Evolutionary conservation across 305 asterid species (phyloP).

Genomic region (Plantago lanceolata): DNA sequence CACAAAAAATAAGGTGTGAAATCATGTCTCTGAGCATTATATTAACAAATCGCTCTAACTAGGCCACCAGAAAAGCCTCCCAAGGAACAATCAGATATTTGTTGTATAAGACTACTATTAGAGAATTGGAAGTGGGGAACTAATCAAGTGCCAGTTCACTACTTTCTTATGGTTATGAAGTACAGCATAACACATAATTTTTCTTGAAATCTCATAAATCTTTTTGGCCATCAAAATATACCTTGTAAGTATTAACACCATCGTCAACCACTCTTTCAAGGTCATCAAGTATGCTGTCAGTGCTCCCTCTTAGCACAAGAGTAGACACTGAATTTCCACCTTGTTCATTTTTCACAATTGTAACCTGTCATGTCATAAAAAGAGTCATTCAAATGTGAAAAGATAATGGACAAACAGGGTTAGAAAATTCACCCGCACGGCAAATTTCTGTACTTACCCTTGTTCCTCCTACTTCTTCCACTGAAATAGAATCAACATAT

Average conservation of each 20-base stretch:
- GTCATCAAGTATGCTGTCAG: constrained; percentile 95
- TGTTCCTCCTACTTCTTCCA: constrained; percentile 95
- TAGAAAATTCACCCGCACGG: constrained; percentile 8
- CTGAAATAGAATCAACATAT: constrained; percentile 80
- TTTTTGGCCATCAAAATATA: constrained; percentile 19
- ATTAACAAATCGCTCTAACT: too few species aligned
- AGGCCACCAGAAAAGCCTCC: too few species aligned
- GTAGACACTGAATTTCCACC: constrained; percentile 95
- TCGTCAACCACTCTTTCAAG: constrained; percentile 97
- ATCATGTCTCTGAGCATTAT: too few species aligned
- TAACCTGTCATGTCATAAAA: constrained; percentile 47
- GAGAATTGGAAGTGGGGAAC: too few species aligned
- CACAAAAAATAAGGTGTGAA: too few species aligned
- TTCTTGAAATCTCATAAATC: constrained; percentile 14
- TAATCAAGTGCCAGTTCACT: too few species aligned
- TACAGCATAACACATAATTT: constrained; percentile 3
- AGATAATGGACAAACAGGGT: constrained; percentile 15
- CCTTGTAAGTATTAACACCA: constrained; percentile 95
- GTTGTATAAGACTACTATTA: too few species aligned
- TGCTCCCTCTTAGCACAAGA: constrained; percentile 90
- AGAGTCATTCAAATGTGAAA: constrained; percentile 8
- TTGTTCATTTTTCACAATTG: constrained; percentile 83
- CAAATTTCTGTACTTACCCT: constrained; percentile 49
- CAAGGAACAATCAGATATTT: too few species aligned
- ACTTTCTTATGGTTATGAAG: neutral